Base-by-base conservation (phyloP, 192 early-diverging fungal species). In the Backusella parvicylindrica region DNA sequence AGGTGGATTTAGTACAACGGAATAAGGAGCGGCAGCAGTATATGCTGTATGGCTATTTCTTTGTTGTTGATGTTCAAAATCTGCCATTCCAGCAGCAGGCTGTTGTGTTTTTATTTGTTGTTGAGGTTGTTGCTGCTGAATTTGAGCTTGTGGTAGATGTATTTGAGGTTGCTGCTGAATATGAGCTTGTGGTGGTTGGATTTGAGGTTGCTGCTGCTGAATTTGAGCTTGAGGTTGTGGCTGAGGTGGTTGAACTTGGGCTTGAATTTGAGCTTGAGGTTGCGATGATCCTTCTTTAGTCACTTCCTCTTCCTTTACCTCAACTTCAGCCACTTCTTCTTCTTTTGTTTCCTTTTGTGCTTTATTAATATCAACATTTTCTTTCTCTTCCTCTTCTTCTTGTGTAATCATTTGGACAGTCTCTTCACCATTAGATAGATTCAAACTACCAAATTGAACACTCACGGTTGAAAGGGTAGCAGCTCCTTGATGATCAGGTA, bases 401-500 rank as follows among this genome's bases (percentile, higher is more conserved):
- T 18, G 43, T 49, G 37, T 41, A 12, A 33, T 30, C 5, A 16
- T 37, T n/a, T 50, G 33, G 32, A 26, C 0, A 0, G n/a, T 40
- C 30, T 37, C 36, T 36, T 79, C 77, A 15, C 49, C 74, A 41
- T 80, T 68, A 1, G 47, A 41, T 23, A 76, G 31, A 32, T 76
- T 75, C 35, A 80, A 56, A 33, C 75, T 80, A 16, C 79, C 79
- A 68, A 80, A 80, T 12, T 75, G 79, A n/a, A 80, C 71, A 72
- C 64, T 75, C 28, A 80, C 63, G 9, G 26, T 66, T 2, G 49
- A 64, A 49, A 75, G 53, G 3, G 18, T 31, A 35, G 41, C 18
- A 1, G 63, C 30, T 15, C 40, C 23, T 36, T 40, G 49, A 56
- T 65, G 28, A 18, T 67, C 36, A 32, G 68, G 79, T 32, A 80